Conservation (phyloP, 2,329 filamentous ascomycete species). For the Fusarium falciforme region DNA sequence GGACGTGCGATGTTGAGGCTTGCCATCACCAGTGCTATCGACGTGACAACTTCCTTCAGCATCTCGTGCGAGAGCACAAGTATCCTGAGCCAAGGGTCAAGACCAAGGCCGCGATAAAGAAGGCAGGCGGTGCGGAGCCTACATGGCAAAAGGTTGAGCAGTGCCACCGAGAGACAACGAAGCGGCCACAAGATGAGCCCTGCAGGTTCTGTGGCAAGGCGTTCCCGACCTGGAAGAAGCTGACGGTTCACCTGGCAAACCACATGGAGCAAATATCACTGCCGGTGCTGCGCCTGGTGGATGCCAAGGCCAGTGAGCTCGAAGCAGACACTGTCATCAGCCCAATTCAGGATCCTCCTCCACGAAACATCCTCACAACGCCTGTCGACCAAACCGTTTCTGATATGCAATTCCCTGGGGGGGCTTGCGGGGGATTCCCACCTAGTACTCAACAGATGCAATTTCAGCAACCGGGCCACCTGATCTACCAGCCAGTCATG, state of each 20-base stretch:
- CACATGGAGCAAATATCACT: slow-evolving; percentile 95
- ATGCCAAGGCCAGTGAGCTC: slow-evolving; percentile 58
- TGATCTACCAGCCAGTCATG: slow-evolving; percentile 43
- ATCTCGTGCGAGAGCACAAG: slow-evolving; percentile 92
- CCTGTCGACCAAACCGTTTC: slow-evolving; percentile 39
- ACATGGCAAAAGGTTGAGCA: slow-evolving; percentile 83
- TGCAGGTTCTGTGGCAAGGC: slow-evolving; percentile 88
- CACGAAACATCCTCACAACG: slow-evolving; percentile 47
- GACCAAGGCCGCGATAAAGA: slow-evolving; percentile 75
- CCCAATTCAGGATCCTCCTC: slow-evolving; percentile 67
- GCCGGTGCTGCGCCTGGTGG: slow-evolving; percentile 76
- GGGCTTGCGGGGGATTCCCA: slow-evolving; percentile 33
- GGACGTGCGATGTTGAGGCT: slow-evolving; percentile 84
- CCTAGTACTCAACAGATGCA: slow-evolving; percentile 33
- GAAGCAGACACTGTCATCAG: slow-evolving; percentile 74
- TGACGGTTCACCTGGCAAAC: slow-evolving; percentile 92
- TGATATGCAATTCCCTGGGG: slow-evolving; percentile 33
- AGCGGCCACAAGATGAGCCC: slow-evolving; percentile 77
- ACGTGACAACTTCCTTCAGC: slow-evolving; percentile 92
- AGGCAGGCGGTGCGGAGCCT: slow-evolving; percentile 66
- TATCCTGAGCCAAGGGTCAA: slow-evolving; percentile 84
- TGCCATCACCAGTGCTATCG: slow-evolving; percentile 87
- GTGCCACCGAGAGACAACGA: slow-evolving; percentile 77
- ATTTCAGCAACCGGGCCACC: slow-evolving; percentile 34
- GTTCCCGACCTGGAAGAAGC: slow-evolving; percentile 89